These are phyloP conservation scores for Citrullus amarus DNA, from an alignment of 306 rosid species.

Conservation along the genomic window DNA sequence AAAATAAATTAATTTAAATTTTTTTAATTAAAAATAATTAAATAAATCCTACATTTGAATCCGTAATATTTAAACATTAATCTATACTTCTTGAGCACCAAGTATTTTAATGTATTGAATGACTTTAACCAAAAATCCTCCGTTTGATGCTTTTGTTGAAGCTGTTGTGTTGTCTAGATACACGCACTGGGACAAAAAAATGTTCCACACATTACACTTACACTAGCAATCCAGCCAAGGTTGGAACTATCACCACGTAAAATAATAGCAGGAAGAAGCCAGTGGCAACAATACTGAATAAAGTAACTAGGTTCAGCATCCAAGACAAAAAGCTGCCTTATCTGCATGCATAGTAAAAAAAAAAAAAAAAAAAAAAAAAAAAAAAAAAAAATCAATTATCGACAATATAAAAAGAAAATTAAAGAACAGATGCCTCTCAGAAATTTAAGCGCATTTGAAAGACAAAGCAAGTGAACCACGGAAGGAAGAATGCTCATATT, in stretches of 20 bases:
- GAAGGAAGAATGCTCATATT: neutral
- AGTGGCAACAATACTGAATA: slow-evolving; percentile 65
- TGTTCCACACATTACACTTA: slow-evolving; percentile 17
- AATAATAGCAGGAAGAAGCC: slow-evolving; percentile 91
- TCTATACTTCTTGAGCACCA: neutral
- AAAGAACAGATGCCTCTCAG: neutral
- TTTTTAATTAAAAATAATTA: too few relatives aligned
- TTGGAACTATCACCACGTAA: slow-evolving; percentile 46
- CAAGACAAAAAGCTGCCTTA: slow-evolving; percentile 59
- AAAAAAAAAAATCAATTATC: neutral
- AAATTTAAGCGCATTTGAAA: neutral
- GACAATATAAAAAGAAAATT: neutral
- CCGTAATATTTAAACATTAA: neutral
- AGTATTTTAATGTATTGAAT: neutral
- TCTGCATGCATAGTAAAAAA: slow-evolving; percentile 31
- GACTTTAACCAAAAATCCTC: neutral
- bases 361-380: neutral
- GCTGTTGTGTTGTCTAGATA: neutral
- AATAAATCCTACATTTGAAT: neutral
- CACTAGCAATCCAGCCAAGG: slow-evolving; percentile 72
- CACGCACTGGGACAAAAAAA: neutral
- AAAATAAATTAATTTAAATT: neutral
- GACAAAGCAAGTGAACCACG: neutral
- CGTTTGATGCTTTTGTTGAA: neutral
- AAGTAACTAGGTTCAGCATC: slow-evolving; percentile 70